Conservation (phyloP, 1,139 yeast species). For the Candida sanyaensis region DNA sequence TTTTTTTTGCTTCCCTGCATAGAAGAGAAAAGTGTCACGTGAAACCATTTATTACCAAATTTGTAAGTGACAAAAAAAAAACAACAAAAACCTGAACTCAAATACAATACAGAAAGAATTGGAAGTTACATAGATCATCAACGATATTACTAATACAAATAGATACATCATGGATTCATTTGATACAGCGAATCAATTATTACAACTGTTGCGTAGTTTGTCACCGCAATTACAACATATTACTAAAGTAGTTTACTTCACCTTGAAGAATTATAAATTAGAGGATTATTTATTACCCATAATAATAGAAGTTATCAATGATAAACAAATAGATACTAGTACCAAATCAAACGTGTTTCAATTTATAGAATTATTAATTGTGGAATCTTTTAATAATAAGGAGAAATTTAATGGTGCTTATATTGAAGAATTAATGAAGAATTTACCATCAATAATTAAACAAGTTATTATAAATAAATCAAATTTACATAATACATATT, state of each 20-base stretch:
- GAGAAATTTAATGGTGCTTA: constrained; percentile 46
- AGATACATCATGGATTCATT: constrained; percentile 64
- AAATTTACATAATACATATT: constrained; percentile 50
- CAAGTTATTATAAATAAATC: constrained; percentile 53
- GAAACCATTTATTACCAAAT: constrained; percentile 1
- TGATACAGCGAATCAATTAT: constrained; percentile 72
- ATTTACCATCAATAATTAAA: constrained; percentile 49
- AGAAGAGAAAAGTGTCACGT: not conserved
- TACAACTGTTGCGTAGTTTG: constrained; percentile 57
- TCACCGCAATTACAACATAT: constrained; percentile 65
- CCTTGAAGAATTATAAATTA: constrained; percentile 58
- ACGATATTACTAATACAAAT: not conserved
- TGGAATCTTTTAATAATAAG: constrained; percentile 35
- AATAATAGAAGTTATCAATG: constrained; percentile 65
- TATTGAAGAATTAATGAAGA: constrained; percentile 40
- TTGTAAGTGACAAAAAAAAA: not conserved
- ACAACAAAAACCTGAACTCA: not conserved
- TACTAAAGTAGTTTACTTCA: constrained; percentile 57
- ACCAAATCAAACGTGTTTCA: constrained; percentile 67
- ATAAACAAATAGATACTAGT: constrained; percentile 51
- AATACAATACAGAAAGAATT: not conserved
- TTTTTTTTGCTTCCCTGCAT: constrained; percentile 1
- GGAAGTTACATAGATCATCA: not conserved
- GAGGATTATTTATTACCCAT: constrained; percentile 76
- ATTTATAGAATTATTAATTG: constrained; percentile 61